A percentile compares a stretch with the other conserved stretches of the same genome.
Evolutionary conservation across 2,329 filamentous ascomycete genomes (phyloP).

Genomic region (Aspergillus luchuensis): DNA sequence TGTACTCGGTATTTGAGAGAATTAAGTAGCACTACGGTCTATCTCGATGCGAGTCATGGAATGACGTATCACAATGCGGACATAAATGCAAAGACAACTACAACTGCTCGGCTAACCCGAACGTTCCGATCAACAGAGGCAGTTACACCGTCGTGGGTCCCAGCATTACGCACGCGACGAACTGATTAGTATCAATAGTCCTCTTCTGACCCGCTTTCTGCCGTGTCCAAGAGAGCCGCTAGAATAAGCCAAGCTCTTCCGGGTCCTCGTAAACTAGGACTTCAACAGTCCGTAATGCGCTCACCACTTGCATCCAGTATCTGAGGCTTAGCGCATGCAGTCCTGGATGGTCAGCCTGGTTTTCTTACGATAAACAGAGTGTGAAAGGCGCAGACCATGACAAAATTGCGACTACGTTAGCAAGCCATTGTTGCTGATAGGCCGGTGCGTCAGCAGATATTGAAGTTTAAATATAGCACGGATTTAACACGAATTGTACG

Average conservation of each 20-base stretch:
- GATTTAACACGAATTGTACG: constrained; percentile 1
- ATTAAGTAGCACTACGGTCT: background rate
- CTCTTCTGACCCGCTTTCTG: background rate
- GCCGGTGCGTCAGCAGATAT: constrained; percentile 9
- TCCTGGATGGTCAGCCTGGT: constrained; percentile 3
- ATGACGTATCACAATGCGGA: constrained; percentile 6
- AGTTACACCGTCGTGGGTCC: background rate
- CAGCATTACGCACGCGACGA: background rate
- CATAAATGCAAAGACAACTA: constrained; percentile 5
- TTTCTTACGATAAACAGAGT: background rate
- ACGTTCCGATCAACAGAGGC: background rate
- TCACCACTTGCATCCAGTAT: background rate
- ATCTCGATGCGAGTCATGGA: background rate
- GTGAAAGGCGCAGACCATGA: background rate
- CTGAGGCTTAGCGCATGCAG: constrained; percentile 3
- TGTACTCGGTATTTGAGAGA: background rate
- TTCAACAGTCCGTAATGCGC: background rate
- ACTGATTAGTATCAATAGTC: background rate
- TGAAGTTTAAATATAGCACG: constrained; percentile 15
- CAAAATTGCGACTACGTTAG: background rate
- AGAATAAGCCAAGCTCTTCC: background rate
- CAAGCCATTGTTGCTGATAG: constrained; percentile 10
- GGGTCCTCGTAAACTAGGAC: background rate
- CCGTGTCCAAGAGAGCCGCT: background rate
- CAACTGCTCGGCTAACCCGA: background rate